Conservation (phyloP, 768 basidiomycete genomes). For the Hypholoma sublateritium region DNA sequence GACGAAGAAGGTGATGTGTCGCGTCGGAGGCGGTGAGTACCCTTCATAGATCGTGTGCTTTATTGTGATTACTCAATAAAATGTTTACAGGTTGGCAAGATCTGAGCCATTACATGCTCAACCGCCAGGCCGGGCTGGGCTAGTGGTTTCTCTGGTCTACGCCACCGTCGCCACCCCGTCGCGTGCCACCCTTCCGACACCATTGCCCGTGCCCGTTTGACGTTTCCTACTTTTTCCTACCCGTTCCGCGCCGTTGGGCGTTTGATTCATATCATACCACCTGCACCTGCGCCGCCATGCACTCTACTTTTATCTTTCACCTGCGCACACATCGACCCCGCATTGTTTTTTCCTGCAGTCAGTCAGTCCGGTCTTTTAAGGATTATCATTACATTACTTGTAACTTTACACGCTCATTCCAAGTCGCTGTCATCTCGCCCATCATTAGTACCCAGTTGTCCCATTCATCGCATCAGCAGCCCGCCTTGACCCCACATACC, state of each 20-base stretch:
- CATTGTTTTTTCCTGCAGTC: not conserved
- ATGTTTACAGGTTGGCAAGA: slow-evolving; percentile 72
- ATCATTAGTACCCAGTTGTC: slow-evolving; percentile 1
- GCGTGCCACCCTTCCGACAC: no score
- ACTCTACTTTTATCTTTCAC: not conserved
- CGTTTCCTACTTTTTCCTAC: no score
- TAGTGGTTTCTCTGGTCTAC: not conserved
- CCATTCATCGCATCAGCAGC: not conserved
- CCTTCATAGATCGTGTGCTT: not conserved
- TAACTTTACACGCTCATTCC: slow-evolving; percentile 1
- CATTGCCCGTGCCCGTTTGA: no score
- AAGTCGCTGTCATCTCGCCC: not conserved
- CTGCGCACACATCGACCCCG: not conserved
- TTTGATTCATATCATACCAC: no score
- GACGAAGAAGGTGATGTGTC: slow-evolving; percentile 89
- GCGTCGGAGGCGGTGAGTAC: slow-evolving; percentile 79
- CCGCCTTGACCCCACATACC: no score
- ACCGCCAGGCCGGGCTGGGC: slow-evolving; percentile 66
- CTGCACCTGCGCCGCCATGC: no score
- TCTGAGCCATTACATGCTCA: slow-evolving; percentile 72
- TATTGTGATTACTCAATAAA: not conserved
- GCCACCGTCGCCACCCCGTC: no score
- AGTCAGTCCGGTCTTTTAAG: not conserved
- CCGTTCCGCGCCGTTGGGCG: no score
- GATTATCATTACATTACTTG: slow-evolving; percentile 6